phyloP scores from a whole-genome alignment of 2,329 filamentous ascomycete species.

The Amesomyces nigricolor region DNA sequence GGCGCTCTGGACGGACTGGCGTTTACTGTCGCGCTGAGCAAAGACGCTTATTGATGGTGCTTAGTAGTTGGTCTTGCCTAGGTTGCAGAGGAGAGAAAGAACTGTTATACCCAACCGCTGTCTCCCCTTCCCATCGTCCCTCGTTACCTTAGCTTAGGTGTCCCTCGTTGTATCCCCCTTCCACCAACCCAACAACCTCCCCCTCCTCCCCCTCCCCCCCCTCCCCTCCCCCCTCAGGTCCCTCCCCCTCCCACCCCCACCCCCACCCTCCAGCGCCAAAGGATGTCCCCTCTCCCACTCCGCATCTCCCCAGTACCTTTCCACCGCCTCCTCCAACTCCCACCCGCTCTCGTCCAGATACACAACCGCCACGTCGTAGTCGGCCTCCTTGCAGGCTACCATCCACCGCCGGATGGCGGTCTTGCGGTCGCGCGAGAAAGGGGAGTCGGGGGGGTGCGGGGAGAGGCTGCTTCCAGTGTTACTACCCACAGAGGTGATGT shows the following conservation, averaged over 20 bases:
- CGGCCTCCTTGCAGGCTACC: slow-evolving; percentile 69
- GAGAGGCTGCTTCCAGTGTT: slow-evolving; percentile 55
- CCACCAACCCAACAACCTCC: background rate
- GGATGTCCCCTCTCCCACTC: slow-evolving; percentile 69
- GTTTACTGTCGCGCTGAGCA: slow-evolving; percentile 5
- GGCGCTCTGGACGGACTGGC: slow-evolving; percentile 10
- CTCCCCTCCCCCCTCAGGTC: slow-evolving; percentile 17
- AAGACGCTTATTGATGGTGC: background rate
- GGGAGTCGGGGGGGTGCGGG: slow-evolving; percentile 64
- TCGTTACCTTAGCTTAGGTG: background rate
- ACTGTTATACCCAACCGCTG: background rate
- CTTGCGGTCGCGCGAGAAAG: slow-evolving; percentile 68
- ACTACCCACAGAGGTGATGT: slow-evolving; percentile 33
- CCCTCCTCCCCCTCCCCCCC: background rate
- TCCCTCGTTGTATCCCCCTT: background rate
- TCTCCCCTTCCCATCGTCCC: background rate
- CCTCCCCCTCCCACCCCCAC: slow-evolving; percentile 20
- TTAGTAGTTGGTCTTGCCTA: background rate
- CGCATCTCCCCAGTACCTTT: slow-evolving; percentile 64
- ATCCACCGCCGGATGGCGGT: slow-evolving; percentile 69
- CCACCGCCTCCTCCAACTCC: slow-evolving; percentile 59
- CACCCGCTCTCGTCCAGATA: slow-evolving; percentile 68
- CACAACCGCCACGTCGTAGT: slow-evolving; percentile 69
- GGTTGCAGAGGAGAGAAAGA: background rate
- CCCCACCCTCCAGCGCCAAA: slow-evolving; percentile 37